These are phyloP conservation scores for Gossypium bickii DNA, from an alignment of 345 rosid species.

Conservation along the genomic window DNA sequence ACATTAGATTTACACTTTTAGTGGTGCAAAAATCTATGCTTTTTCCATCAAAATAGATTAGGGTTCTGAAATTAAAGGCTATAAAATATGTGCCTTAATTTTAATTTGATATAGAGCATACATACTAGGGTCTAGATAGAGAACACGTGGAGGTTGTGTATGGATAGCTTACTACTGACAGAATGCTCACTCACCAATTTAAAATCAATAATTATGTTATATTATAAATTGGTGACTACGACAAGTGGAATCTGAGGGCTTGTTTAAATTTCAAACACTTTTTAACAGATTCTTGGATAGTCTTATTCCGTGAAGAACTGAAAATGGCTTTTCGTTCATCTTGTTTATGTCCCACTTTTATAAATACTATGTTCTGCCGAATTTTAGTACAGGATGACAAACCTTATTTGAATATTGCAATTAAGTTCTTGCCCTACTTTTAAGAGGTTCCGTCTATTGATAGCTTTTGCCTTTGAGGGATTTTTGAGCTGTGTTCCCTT, in stretches of 20 bases:
- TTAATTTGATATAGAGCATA: neutral
- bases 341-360: neutral
- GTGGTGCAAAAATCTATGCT: neutral
- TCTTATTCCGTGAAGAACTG: neutral
- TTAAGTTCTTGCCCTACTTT: neutral
- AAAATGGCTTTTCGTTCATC: neutral
- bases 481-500: neutral
- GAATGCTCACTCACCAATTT: neutral
- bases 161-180: neutral
- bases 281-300: neutral
- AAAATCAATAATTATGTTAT: neutral
- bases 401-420: neutral
- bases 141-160: neutral
- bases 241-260: neutral
- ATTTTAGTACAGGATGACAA: neutral
- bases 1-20: neutral
- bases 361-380: neutral
- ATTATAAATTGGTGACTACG: neutral
- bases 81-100: neutral
- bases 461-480: neutral
- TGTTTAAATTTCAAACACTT: neutral
- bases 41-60: neutral
- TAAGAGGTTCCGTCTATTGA: neutral
- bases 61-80: neutral
- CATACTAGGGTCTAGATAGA: neutral